A percentile compares a stretch with the other conserved stretches of the same genome.
Conservation (phyloP, 345 rosid species). For the Lepidium africanum region DNA sequence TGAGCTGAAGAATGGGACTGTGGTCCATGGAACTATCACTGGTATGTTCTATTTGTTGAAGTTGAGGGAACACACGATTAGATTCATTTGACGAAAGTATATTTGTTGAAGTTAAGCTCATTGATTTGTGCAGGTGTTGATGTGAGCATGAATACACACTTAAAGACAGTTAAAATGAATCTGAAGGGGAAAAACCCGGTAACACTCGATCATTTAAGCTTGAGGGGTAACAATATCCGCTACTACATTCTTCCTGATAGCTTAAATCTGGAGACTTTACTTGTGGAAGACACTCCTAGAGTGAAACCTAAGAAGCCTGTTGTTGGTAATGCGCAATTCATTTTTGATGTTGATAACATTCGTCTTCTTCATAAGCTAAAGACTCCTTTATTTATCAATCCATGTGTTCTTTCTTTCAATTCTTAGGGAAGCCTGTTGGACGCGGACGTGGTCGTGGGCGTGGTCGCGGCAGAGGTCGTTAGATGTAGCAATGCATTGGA, state of each 20-base stretch:
- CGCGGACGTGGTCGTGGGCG: constrained; percentile 93
- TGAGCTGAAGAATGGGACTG: constrained; percentile 93
- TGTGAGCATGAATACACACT: constrained; percentile 96
- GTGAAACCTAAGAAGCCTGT: constrained; percentile 94
- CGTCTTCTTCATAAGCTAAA: neutral
- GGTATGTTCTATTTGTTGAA: constrained; percentile 33
- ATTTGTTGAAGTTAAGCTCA: neutral
- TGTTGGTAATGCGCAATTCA: constrained; percentile 63
- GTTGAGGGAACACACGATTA: neutral
- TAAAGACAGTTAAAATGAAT: constrained; percentile 86
- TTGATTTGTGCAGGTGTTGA: constrained; percentile 65
- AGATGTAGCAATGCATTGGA: constrained; percentile 13
- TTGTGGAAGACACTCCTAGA: constrained; percentile 92
- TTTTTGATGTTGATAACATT: neutral
- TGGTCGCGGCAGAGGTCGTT: constrained; percentile 83
- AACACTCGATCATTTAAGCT: constrained; percentile 81
- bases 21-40: constrained; percentile 91
- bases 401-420: neutral
- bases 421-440: constrained; percentile 71
- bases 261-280: constrained; percentile 93
- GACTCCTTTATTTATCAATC: neutral
- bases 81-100: neutral
- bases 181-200: constrained; percentile 92
- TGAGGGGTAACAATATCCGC: constrained; percentile 93
- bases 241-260: constrained; percentile 98